A percentile compares a stretch with the other conserved stretches of the same genome.
Evolutionary conservation across 1,284 basidiomycete genomes (phyloP).

Genomic region (Trametes hirsuta): DNA sequence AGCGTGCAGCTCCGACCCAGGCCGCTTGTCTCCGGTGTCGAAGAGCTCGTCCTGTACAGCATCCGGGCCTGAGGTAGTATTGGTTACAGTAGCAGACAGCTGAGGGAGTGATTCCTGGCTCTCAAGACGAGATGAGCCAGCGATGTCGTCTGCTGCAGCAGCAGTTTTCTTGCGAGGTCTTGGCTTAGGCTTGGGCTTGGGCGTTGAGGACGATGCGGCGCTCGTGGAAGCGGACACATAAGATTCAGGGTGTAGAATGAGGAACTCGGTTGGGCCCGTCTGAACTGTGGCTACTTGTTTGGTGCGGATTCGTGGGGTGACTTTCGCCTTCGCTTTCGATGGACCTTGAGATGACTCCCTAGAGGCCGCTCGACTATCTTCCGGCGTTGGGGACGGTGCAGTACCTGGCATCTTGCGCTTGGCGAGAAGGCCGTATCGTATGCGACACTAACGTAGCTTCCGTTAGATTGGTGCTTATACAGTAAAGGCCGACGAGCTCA

Average conservation of each 20-base stretch:
- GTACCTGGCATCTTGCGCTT: conserved; percentile 22
- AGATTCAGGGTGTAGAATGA: conserved; percentile 23
- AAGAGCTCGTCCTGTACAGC: not conserved
- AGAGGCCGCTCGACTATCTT: not conserved
- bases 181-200: conserved; percentile 27
- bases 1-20: not conserved
- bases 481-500: conserved; percentile 35
- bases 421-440: conserved; percentile 39
- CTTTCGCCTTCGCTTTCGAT: not conserved
- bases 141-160: not conserved
- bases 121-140: not conserved
- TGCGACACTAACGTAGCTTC: conserved; percentile 47
- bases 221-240: conserved; percentile 1
- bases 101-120: not conserved
- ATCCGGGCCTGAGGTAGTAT: not conserved
- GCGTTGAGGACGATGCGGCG: not conserved
- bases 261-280: not conserved
- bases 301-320: not conserved
- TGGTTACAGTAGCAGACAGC: not conserved
- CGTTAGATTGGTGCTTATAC: too few relatives aligned
- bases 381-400: conserved; percentile 3
- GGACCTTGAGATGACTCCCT: not conserved
- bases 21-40: not conserved
- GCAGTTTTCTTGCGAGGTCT: conserved; percentile 16
- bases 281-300: not conserved